phyloP scores from a whole-genome alignment of 331 rosid species.

The Cucumis variabilis region DNA sequence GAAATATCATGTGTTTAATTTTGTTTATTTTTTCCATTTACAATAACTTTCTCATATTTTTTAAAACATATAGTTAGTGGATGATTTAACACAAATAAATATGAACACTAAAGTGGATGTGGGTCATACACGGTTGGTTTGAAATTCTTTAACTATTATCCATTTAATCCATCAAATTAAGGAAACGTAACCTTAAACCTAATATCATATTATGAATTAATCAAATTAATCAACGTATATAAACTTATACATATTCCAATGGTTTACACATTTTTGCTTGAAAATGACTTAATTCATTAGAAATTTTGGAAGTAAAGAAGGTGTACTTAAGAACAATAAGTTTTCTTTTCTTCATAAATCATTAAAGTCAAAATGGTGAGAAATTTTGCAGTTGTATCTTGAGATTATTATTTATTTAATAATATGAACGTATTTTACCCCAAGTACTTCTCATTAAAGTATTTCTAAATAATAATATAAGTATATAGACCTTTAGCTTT shows the following conservation, averaged over 20 bases:
- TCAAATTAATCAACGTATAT: not conserved
- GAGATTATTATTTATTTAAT: too few species aligned
- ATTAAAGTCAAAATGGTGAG: not conserved
- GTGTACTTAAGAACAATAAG: too few species aligned
- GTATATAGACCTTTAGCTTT: too few species aligned
- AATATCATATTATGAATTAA: not conserved
- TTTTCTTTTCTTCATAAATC: not conserved
- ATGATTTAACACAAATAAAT: not conserved
- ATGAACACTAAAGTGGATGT: not conserved
- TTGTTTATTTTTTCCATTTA: too few species aligned
- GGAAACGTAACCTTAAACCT: not conserved
- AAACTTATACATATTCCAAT: not conserved
- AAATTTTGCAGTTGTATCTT: too few species aligned
- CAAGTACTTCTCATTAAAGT: not conserved
- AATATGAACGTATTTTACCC: too few species aligned
- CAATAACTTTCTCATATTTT: too few species aligned
- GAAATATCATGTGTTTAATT: too few species aligned
- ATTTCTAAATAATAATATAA: not conserved
- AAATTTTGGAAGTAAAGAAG: not conserved
- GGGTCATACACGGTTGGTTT: too few species aligned
- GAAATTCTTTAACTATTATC: not conserved
- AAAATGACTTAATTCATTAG: not conserved
- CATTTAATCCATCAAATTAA: not conserved
- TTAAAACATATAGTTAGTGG: not conserved
- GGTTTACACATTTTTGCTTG: not conserved